Conservation (phyloP, 2,329 filamentous ascomycete genomes). For the Botrytis medusae region DNA sequence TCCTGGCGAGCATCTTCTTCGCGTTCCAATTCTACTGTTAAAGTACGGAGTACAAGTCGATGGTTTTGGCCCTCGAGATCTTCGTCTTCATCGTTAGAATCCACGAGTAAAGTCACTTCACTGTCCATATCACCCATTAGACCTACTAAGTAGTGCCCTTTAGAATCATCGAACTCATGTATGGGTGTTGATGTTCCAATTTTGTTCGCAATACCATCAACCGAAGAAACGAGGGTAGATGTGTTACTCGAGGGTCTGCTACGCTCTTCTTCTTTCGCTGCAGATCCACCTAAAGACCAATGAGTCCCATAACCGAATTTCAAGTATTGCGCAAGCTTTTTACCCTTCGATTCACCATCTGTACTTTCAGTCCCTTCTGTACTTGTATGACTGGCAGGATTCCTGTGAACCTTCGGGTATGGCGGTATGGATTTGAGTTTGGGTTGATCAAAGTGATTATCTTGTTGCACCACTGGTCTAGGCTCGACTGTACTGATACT, state of each 20-base stretch:
- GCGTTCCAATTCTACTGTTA: constrained; percentile 63
- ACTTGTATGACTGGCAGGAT: constrained; percentile 27
- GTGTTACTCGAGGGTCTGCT: neutral
- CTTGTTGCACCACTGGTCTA: neutral
- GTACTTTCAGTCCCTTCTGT: constrained; percentile 22
- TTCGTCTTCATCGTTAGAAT: constrained; percentile 19
- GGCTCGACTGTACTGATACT: constrained; percentile 2
- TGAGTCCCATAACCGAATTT: constrained; percentile 69
- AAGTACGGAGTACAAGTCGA: constrained; percentile 61
- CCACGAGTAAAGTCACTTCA: constrained; percentile 27
- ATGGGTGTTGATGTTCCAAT: neutral
- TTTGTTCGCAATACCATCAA: constrained; percentile 8
- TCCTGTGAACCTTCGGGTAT: constrained; percentile 25
- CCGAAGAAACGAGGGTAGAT: neutral
- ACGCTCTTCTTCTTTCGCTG: constrained; percentile 24
- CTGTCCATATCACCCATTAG: constrained; percentile 64
- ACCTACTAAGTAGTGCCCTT: constrained; percentile 65
- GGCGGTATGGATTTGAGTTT: constrained; percentile 3
- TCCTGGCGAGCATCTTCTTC: constrained; percentile 45
- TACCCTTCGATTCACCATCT: constrained; percentile 33
- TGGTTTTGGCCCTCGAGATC: constrained; percentile 44
- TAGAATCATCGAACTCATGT: constrained; percentile 27
- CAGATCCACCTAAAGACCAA: constrained; percentile 51
- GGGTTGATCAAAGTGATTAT: neutral
- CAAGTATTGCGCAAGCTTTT: constrained; percentile 60